Evolutionary conservation across 2,329 filamentous ascomycete species (phyloP), one percentile per base, ranked within the genome.

Genomic region (Trichoderma harzianum): DNA sequence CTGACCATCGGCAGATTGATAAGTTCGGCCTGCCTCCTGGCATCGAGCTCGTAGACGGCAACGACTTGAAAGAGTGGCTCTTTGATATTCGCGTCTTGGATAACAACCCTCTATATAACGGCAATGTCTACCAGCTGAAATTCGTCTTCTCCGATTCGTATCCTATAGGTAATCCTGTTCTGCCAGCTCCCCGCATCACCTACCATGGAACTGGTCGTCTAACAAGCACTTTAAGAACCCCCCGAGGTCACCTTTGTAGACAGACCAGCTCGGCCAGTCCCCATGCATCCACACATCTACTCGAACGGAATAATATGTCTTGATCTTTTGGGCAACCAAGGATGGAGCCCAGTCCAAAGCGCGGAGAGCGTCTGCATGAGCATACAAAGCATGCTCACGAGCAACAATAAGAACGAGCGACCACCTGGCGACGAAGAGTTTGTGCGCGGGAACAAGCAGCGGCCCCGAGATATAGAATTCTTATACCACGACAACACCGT

Each of bases 231-330:
- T 43, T 32, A 77, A 97, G 95, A 98, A 84, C 92, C 96, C 0
- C 96, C 96, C 28, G 96, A 99, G 86, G 96, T 98, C 75, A 92
- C 93, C 71, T 99, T 99, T 79, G 86, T 93, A 70, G 86, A 90
- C 76, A 84, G 88, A 68, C 81, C 89, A 39, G 85, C 88, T 76
- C 88, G 89, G 58, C 86, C 88, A 47, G 95, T 99, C 77, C 96
- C 96, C 1, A 95, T 97, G 81, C 96, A 99, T 78, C 96, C 96
- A 3, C 96, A 99, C 84, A 93, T 99, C 82, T 99, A 99, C 85
- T 96, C 93, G 77, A 99, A 99, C 82, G 96, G 96, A 77, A 97
- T 98, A 81, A 99, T 99, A 79, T 99, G 96, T 78, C 91, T 99
- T 63, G 96, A 99, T 77, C 88, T 99, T 1, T 90, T 99, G 10